phyloP scores from a whole-genome alignment of 2,329 filamentous ascomycete genomes.

The Ophiocordyceps camponoti-saundersi region DNA sequence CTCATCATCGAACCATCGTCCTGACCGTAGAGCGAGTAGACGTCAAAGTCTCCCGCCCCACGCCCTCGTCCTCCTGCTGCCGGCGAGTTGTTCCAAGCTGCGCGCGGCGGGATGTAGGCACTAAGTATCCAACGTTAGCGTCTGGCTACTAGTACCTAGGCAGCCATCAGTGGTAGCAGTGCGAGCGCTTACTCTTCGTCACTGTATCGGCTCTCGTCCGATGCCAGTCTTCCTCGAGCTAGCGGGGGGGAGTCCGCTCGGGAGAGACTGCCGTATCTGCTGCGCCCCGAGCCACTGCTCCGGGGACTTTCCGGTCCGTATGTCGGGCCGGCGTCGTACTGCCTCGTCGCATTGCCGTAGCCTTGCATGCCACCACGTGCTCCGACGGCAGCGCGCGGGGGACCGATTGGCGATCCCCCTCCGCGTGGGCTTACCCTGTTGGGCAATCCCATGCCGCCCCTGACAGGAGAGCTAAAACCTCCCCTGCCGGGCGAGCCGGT shows the following conservation, averaged over 20 bases:
- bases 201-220: slow-evolving; percentile 54
- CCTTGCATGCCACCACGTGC: slow-evolving; percentile 16
- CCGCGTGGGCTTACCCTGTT: slow-evolving; percentile 14
- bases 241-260: slow-evolving; percentile 50
- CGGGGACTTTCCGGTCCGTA: neutral
- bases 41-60: slow-evolving; percentile 28
- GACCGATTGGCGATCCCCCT: slow-evolving; percentile 15
- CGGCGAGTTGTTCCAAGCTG: slow-evolving; percentile 32
- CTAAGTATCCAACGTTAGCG: no score
- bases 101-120: slow-evolving; percentile 37
- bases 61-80: slow-evolving; percentile 2
- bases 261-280: slow-evolving; percentile 19
- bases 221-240: slow-evolving; percentile 21
- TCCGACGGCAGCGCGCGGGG: slow-evolving; percentile 15
- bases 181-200: slow-evolving; percentile 42
- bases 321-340: slow-evolving; percentile 20
- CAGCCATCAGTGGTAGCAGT: no score
- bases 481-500: slow-evolving; percentile 15
- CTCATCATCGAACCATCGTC: slow-evolving; percentile 27
- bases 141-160: no score
- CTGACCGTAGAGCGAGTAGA: slow-evolving; percentile 66
- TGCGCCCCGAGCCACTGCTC: neutral
- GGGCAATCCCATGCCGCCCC: slow-evolving; percentile 9
- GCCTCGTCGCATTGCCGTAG: slow-evolving; percentile 18
- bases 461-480: slow-evolving; percentile 19